Percentiles rank a stretch among this genome's conserved stretches.
These are phyloP conservation scores for Ceratobasidium sp. DNA, from an alignment of 1,284 basidiomycete species.

Conservation along the genomic window DNA sequence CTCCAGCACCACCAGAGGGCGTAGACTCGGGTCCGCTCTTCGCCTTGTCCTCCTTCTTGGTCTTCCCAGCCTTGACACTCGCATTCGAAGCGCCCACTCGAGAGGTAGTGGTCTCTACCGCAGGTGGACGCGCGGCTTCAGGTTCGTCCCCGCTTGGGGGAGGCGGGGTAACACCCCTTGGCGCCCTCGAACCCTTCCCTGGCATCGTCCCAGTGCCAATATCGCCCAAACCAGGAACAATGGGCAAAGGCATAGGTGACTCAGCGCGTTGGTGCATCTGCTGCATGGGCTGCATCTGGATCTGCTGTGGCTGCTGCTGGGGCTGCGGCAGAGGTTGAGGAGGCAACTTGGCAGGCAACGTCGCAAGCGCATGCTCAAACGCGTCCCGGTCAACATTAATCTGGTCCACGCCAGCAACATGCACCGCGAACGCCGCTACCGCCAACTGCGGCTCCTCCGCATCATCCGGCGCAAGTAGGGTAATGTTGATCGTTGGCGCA, in stretches of 20 bases:
- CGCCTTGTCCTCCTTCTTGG: constrained; percentile 57
- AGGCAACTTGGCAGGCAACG: constrained; percentile 70
- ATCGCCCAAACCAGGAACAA: constrained; percentile 49
- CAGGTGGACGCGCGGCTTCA: constrained; percentile 49
- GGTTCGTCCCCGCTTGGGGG: constrained; percentile 20
- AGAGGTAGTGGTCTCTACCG: constrained; percentile 69
- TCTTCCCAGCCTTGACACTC: constrained; percentile 63
- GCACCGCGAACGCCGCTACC: constrained; percentile 82
- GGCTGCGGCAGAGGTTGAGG: constrained; percentile 56
- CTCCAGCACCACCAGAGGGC: neutral
- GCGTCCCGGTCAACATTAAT: constrained; percentile 83
- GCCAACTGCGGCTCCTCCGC: constrained; percentile 44
- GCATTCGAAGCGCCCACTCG: constrained; percentile 64
- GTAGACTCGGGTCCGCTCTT: constrained; percentile 32
- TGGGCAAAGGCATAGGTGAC: constrained; percentile 48
- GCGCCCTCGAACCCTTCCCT: constrained; percentile 13
- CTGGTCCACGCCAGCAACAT: constrained; percentile 83
- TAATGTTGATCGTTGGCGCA: constrained; percentile 86
- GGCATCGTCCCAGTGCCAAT: constrained; percentile 19
- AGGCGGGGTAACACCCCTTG: constrained; percentile 21
- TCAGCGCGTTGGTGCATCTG: constrained; percentile 20
- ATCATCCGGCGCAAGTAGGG: constrained; percentile 76
- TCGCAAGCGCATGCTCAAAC: constrained; percentile 71
- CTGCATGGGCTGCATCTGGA: constrained; percentile 45
- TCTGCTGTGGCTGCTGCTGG: constrained; percentile 44